Evolutionary conservation across 176 grass and related monocot genomes (phyloP).

Genomic region (Metroxylon sagu): DNA sequence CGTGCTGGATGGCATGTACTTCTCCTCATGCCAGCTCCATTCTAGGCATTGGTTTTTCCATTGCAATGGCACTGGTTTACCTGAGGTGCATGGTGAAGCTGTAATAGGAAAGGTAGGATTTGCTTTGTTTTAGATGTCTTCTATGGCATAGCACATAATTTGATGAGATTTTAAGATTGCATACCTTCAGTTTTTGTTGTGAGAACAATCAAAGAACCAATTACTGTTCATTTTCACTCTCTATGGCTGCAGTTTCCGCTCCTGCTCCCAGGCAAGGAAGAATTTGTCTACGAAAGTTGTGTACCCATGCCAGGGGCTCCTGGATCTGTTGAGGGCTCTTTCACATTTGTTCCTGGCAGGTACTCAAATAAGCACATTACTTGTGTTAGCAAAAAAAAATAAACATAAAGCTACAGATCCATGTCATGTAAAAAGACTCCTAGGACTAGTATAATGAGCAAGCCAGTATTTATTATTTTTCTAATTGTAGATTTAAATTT

Average conservation of each 20-base stretch:
- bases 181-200: too few species aligned
- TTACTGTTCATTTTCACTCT: too few species aligned
- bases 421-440: too few species aligned
- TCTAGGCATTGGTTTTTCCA: conserved; percentile 73
- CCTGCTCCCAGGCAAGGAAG: conserved; percentile 47
- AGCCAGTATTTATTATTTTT: not conserved
- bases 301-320: conserved; percentile 23
- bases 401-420: too few species aligned
- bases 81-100: conserved; percentile 55
- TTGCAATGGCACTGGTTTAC: conserved; percentile 29
- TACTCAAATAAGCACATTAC: conserved; percentile 13
- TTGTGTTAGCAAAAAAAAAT: too few species aligned
- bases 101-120: conserved; percentile 73
- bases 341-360: conserved; percentile 89
- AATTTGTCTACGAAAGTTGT: conserved; percentile 94
- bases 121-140: conserved; percentile 1
- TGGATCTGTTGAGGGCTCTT: conserved; percentile 81
- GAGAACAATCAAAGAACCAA: too few species aligned
- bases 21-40: conserved; percentile 67
- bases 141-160: not conserved
- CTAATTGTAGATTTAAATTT: not conserved
- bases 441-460: not conserved
- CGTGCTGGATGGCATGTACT: conserved; percentile 55
- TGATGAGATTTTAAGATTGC: too few species aligned
- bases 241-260: conserved; percentile 54